Evolutionary conservation across 192 early-diverging fungal genomes (phyloP), one percentile per base, ranked within the genome.

Genomic region (Spinellus fusiger): DNA sequence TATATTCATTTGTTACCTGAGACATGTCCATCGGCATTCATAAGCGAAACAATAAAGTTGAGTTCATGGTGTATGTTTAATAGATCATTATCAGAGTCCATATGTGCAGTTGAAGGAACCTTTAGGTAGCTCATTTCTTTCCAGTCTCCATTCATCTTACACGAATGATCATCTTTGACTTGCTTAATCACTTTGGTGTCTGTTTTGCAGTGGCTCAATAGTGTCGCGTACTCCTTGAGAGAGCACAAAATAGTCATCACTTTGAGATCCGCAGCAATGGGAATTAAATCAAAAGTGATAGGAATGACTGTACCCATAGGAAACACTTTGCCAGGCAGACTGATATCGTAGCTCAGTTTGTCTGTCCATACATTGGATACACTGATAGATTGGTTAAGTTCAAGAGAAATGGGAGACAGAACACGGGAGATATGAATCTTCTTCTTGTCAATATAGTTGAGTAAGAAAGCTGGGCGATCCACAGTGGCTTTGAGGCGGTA

Each of bases 151-250:
- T 22, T 52, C 0, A 32, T 5, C 1, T 7, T 40, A 7, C 44
- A 3, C 34, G 64, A 47, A 5, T 54, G 31, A 16, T 64, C 53
- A 32, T 68, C 72, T 15, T 34, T 26, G 10, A 57, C 15, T 26
- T 33, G 29, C 4, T 28, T 52, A 25, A 74, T 27, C 3, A 65
- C 37, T 22, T 49, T 65, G 12, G 51, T 20, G 26, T 64, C 63
- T 1, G 59, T 54, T 54, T 63, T 69, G 16, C 28, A 13, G 6
- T 72, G 52, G 1, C 65, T 54, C 8, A 66, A 61, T 37, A 78
- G 78, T 5, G 80, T 74, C 7, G 65, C 61, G 38, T 83, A 85
- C 61, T 87, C 86, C 38, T 81, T 85, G 35, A 87, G 64, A 12
- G 73, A 52, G 33, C 77, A 78, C 0, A 69, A 62, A 9, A 81